Base-by-base conservation (phyloP, 108 stramenopile genomes). In the Aurantiochytrium sp. region DNA sequence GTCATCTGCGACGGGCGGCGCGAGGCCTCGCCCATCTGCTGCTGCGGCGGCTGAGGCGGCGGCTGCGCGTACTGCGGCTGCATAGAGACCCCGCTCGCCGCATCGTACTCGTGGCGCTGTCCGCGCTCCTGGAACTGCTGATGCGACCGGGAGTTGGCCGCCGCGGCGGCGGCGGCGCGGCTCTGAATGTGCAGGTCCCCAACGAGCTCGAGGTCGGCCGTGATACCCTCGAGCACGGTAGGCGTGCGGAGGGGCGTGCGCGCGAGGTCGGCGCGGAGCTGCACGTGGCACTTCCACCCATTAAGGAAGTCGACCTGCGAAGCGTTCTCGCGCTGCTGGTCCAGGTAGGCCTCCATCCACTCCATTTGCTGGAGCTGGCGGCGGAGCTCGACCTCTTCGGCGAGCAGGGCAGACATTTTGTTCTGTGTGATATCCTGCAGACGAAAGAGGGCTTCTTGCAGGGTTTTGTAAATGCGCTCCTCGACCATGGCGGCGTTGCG, bases 311-410 rank as follows among this genome's bases (percentile, higher is more conserved):
- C 86, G 22, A 54, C 87, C 34, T 65, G 89, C 19, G 32, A 52
- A 6, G 87, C 52, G 17, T 34, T n/a, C 21, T 87, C 87, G 30
- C 50, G 86, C 48, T 87, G 87, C 31, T 42, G 52, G 55, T 55
- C 55, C 22, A 89, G 65, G 17, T 55, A 87, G 31, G 24, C 19
- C 54, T 89, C 89, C 37, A 86, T 34, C 68, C 68, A 87, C 4
- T 87, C 87, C 59, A 89, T 68, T 32, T 87, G 68, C 55, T 52
- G 41, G 19, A 86, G 55, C 73, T 87, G 68, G 31, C 87, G 68
- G 21, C 87, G 41, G 27, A 87, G 54, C 48, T 87, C 87, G n/a
- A 89, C 59, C 87, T 89, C 89, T 41, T 87, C 87, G 19, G 69
- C 45, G 36, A 89, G 55, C 19, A 89, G 86, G 12, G 68, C 52